These are phyloP conservation scores for Chaetothyriales sp. DNA, from an alignment of 2,329 filamentous ascomycete species.

Conservation along the genomic window DNA sequence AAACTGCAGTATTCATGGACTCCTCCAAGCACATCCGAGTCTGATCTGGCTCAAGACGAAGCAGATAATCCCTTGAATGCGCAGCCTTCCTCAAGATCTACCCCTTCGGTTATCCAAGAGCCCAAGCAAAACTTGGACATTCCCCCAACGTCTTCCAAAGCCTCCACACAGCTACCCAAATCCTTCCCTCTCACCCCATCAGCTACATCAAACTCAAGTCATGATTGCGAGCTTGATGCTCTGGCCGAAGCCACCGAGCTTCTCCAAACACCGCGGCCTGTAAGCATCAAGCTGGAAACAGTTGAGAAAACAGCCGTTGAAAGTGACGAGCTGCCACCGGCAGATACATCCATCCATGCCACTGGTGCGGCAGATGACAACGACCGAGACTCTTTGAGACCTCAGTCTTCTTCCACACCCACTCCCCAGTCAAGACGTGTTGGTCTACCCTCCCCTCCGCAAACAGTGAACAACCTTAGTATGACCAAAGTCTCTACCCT, in stretches of 20 bases:
- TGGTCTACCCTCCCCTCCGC: not conserved
- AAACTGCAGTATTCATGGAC: constrained; percentile 18
- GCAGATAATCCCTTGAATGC: not conserved
- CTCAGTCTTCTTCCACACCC: not conserved
- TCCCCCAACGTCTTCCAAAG: constrained; percentile 8
- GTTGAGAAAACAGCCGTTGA: constrained; percentile 14
- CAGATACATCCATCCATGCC: not conserved
- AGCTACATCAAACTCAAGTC: constrained; percentile 14
- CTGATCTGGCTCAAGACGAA: constrained; percentile 2
- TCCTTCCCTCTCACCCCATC: constrained; percentile 5
- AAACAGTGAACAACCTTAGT: not conserved
- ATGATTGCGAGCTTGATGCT: constrained; percentile 5
- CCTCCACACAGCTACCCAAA: not conserved
- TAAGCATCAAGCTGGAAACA: constrained; percentile 16
- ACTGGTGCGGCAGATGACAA: not conserved
- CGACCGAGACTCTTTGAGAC: not conserved
- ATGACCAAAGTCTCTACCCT: constrained; percentile 1
- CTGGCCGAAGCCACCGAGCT: not conserved
- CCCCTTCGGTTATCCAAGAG: not conserved
- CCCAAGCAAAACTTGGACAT: constrained; percentile 1
- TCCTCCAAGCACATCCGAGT: constrained; percentile 10
- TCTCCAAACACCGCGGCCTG: not conserved
- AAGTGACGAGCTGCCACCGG: constrained; percentile 4
- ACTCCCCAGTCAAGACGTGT: not conserved
- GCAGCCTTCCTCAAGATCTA: not conserved